Base-by-base conservation (phyloP, 31 red algal species). In the Asparagopsis taxiformis region DNA sequence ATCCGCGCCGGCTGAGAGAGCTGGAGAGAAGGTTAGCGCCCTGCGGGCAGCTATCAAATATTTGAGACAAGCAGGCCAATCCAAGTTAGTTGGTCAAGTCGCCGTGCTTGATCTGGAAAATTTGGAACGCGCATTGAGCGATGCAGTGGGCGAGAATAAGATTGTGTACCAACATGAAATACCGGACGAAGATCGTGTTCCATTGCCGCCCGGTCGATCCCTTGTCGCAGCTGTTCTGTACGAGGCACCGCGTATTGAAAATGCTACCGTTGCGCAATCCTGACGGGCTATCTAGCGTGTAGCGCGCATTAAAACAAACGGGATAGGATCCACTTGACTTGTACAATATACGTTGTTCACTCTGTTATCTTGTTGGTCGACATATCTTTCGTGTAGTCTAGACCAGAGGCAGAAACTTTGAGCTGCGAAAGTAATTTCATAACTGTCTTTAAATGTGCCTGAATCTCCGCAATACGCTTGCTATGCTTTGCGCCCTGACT, bases 161-260 rank as follows among this genome's bases (percentile, higher is more conserved):
- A 26, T 73, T 23, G 19, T 73, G 17, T 73, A 57, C 49, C 68
- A 73, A 57, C 24, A 73, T 57, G 68, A 25, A 4, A 30, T 73
- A 11, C 68, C 68, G 32, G 29, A 8, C 5, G 29, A 20, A 19
- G 17, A 21, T n/a, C 30, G 28, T 58, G n/a, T 73, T 5, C 25
- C 23, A 22, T 37, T 73, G 28, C 68, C 68, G 20, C 68, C 16
- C 26, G 68, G 68, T 31, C 48, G 68, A 19, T 0, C 68, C 52
- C 68, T 73, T 35, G 68, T n/a, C 0, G 20, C 4, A 3, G 37
- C 64, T 7, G 49, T 9, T 19, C 6, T 19, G 19, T 68, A 48
- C 19, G 64, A 43, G 0, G 35, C 64, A n/a, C 19, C 15, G 21
- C n/a, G 35, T 3, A 48, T 68, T 41, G 36, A 22, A 22, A 10